Base-by-base conservation (phyloP, 305 asterid genomes). In the Coffea humblotiana region DNA sequence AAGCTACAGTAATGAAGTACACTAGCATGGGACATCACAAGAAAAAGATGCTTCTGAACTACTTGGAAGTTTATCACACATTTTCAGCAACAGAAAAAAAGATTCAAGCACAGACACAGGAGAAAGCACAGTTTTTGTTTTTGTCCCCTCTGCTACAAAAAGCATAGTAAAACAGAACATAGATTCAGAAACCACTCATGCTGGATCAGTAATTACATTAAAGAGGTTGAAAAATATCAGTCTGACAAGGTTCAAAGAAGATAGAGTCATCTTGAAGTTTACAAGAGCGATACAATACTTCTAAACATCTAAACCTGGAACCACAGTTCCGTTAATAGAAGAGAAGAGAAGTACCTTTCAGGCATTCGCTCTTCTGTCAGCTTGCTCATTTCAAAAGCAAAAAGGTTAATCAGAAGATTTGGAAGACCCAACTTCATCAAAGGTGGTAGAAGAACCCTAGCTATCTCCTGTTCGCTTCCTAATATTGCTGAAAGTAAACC, bases 361-460 rank as follows among this genome's bases (percentile, higher is more conserved):
- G 91, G 89, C 52, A 78, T 80, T 81, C 91, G 84, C 79, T 94
- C 97, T 79, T 78, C 94, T 77, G 78, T 86, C 81, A 93, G 77
- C 87, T 88, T 94, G 90, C 87, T 82, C 95, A 93, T 91, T 82
- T 91, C 98, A 18, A 88, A 89, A 64, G 91, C 88, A 87, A 96
- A 85, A 78, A 92, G 95, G 83, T 89, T 91, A 88, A 94, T 80
- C 79, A 94, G 84, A 82, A 90, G 86, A 65, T 80, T 82, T 54
- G 94, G 90, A 84, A 96, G 93, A 79, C 87, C 92, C 87, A 92
- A 82, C 67, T 85, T 89, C 87, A 92, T 79, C 87, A 93, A 77
- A 67, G 88, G 88, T 73, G 96, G 96, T 83, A 91, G 85, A 82
- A 94, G 94, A 80, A 89, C 83, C 69, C 85, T 75, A 40, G 85